Evolutionary conservation across 2,329 filamentous ascomycete genomes (phyloP).

Genomic region (Neonectria faginata): DNA sequence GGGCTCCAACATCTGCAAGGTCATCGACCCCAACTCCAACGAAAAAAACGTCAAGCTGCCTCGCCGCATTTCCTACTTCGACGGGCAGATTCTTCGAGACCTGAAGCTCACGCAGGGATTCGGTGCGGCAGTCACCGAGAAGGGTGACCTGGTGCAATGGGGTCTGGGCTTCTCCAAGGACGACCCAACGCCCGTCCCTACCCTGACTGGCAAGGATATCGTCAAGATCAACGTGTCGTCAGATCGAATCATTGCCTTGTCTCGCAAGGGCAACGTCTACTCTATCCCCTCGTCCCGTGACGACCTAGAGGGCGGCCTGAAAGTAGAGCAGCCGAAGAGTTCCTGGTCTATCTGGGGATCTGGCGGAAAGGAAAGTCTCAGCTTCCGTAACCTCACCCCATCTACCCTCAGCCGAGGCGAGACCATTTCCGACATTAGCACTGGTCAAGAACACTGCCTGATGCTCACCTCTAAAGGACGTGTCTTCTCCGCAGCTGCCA

Average conservation of each 20-base stretch:
- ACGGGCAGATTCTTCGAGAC: slow-evolving; percentile 85
- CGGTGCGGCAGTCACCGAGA: slow-evolving; percentile 87
- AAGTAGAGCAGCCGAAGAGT: slow-evolving; percentile 65
- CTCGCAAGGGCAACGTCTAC: slow-evolving; percentile 81
- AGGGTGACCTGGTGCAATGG: slow-evolving; percentile 93
- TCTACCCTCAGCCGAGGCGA: slow-evolving; percentile 74
- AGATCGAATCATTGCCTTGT: slow-evolving; percentile 85
- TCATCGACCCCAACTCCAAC: slow-evolving; percentile 86
- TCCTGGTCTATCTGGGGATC: slow-evolving; percentile 80
- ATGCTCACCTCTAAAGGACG: slow-evolving; percentile 87
- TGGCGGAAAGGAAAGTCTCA: slow-evolving; percentile 59
- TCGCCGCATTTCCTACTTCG: slow-evolving; percentile 82
- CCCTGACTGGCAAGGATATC: slow-evolving; percentile 85
- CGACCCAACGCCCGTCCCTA: slow-evolving; percentile 72
- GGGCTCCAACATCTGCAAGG: slow-evolving; percentile 87
- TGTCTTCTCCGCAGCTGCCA: slow-evolving; percentile 88
- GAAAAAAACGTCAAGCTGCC: slow-evolving; percentile 85
- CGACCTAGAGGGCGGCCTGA: slow-evolving; percentile 76
- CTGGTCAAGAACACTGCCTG: slow-evolving; percentile 87
- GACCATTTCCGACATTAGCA: slow-evolving; percentile 77
- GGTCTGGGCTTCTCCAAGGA: slow-evolving; percentile 79
- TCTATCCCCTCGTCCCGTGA: slow-evolving; percentile 81
- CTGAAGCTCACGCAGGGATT: slow-evolving; percentile 86
- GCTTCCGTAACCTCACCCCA: slow-evolving; percentile 80
- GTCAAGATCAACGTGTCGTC: slow-evolving; percentile 79